A percentile compares a stretch with the other conserved stretches of the same genome.
Conservation (phyloP, 2,329 filamentous ascomycete species). For the Aspergillus ibericus region DNA sequence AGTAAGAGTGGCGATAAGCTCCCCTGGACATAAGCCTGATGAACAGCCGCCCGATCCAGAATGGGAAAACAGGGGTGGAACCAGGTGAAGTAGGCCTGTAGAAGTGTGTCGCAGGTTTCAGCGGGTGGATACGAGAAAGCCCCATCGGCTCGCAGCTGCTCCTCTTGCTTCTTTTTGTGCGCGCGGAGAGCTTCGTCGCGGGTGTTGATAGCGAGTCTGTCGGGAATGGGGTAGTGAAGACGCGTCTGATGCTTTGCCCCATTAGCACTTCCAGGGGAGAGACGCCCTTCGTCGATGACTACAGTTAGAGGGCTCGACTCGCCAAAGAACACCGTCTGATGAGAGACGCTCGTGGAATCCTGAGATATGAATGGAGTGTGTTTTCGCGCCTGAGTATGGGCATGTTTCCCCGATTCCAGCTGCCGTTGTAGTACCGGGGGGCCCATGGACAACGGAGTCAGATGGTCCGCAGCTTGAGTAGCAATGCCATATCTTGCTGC, state of each 20-base stretch:
- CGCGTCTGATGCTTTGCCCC: constrained; percentile 29
- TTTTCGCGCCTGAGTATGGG: not conserved
- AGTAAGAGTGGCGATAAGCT: constrained; percentile 52
- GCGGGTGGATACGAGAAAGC: constrained; percentile 50
- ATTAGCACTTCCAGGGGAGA: not conserved
- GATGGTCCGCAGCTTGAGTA: too few species aligned
- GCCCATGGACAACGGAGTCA: not conserved
- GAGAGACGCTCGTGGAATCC: not conserved
- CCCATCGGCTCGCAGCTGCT: constrained; percentile 40
- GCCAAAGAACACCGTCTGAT: constrained; percentile 44
- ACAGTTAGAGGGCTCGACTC: constrained; percentile 53
- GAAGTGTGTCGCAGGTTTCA: constrained; percentile 44
- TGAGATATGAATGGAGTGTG: not conserved
- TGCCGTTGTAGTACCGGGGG: not conserved
- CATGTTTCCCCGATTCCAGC: not conserved
- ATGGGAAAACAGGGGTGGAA: constrained; percentile 60
- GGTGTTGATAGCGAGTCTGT: constrained; percentile 16
- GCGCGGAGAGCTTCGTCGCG: constrained; percentile 22
- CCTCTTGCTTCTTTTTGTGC: constrained; percentile 35
- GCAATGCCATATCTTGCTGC: not conserved
- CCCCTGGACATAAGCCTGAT: constrained; percentile 40
- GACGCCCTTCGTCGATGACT: constrained; percentile 44
- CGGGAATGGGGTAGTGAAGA: constrained; percentile 39
- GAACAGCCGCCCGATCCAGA: constrained; percentile 49
- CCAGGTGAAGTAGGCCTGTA: constrained; percentile 57